Conservation (phyloP, 2,329 filamentous ascomycete species). For the Didymosphaeria variabile region DNA sequence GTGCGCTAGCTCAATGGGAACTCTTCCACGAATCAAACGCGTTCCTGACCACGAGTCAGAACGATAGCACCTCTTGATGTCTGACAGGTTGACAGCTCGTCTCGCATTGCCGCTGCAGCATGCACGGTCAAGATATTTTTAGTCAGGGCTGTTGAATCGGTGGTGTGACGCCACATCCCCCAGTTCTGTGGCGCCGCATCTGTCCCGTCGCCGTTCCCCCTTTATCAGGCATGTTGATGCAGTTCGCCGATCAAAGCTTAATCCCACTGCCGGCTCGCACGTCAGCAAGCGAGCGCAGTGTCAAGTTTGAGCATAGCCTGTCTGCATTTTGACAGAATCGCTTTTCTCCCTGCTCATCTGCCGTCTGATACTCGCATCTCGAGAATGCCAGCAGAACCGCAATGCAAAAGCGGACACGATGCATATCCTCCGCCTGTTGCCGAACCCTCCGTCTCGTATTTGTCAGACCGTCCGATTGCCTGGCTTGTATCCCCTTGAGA, state of each 20-base stretch:
- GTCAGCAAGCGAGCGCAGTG: neutral
- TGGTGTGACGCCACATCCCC: slow-evolving; percentile 13
- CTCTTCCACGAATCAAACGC: slow-evolving; percentile 3
- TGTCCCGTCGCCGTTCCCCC: slow-evolving; percentile 3
- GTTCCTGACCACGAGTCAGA: neutral
- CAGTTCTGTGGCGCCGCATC: slow-evolving; percentile 4
- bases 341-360: neutral
- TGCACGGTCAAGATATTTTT: slow-evolving; percentile 2
- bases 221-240: slow-evolving; percentile 9
- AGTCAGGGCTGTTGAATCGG: slow-evolving; percentile 1
- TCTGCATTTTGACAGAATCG: neutral
- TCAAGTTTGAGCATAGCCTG: neutral
- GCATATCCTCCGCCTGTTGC: neutral
- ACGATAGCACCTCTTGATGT: neutral
- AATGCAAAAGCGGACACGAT: neutral
- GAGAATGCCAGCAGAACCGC: neutral
- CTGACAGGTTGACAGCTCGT: neutral
- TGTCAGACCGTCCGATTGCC: neutral
- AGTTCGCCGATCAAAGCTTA: slow-evolving; percentile 18
- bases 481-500: neutral
- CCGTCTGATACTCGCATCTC: neutral
- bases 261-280: slow-evolving; percentile 4
- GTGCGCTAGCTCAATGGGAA: neutral
- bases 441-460: slow-evolving; percentile 6
- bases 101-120: slow-evolving; percentile 2